A percentile compares a stretch with the other conserved stretches of the same genome.
These are phyloP conservation scores for Pichia cephalocereana DNA, from an alignment of 805 yeast species.

Conservation along the genomic window DNA sequence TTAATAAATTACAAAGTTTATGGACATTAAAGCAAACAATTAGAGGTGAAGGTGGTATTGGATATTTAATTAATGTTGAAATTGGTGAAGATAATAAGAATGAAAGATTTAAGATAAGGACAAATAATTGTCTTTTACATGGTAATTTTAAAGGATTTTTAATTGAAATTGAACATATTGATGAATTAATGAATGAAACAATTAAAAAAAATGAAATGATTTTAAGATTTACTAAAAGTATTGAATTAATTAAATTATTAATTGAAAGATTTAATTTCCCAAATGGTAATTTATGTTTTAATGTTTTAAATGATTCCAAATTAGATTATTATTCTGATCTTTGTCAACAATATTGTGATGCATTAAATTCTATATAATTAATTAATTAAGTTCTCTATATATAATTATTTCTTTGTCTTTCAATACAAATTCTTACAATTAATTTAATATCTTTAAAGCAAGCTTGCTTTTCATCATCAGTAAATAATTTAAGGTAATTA, in stretches of 20 bases:
- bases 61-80: constrained; percentile 41
- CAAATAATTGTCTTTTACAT: constrained; percentile 65
- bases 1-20: constrained; percentile 51
- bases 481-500: constrained; percentile 10
- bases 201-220: constrained; percentile 18
- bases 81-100: constrained; percentile 14
- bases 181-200: constrained; percentile 12
- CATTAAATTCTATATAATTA: constrained; percentile 13
- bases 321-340: constrained; percentile 29
- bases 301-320: constrained; percentile 29
- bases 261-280: constrained; percentile 28
- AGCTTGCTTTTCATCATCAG: constrained; percentile 19
- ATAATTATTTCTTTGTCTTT: constrained; percentile 20
- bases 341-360: constrained; percentile 33
- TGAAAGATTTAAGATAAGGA: constrained; percentile 45
- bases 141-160: constrained; percentile 67
- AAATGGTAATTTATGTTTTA: constrained; percentile 28
- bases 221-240: constrained; percentile 25
- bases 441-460: constrained; percentile 25
- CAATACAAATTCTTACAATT: constrained; percentile 28
- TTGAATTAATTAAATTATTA: constrained; percentile 25
- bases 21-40: constrained; percentile 65
- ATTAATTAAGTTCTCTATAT: too few species aligned
- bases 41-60: constrained; percentile 67
- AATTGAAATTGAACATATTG: constrained; percentile 45